Evolutionary conservation across 2,329 filamentous ascomycete species (phyloP).

Genomic region (Madurella fahalii): DNA sequence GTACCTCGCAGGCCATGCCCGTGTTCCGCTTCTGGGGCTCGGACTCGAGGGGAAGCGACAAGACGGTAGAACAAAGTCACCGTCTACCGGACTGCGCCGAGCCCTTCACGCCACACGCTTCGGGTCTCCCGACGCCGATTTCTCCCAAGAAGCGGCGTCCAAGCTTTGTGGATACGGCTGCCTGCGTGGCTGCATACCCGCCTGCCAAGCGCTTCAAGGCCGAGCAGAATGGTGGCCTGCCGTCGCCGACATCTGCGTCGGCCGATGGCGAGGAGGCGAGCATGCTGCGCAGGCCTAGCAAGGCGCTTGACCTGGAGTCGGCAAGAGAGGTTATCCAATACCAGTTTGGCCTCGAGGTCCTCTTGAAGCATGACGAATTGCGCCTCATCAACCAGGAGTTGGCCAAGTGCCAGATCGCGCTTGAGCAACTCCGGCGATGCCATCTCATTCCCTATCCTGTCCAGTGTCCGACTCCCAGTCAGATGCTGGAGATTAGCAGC

Average conservation of each 20-base stretch:
- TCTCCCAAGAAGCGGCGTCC: constrained; percentile 39
- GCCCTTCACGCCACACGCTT: constrained; percentile 27
- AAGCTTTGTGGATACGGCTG: constrained; percentile 29
- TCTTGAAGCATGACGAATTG: constrained; percentile 91
- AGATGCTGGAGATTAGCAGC: constrained; percentile 66
- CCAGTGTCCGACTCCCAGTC: constrained; percentile 60
- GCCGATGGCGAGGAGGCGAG: constrained; percentile 18
- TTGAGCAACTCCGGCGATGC: constrained; percentile 91
- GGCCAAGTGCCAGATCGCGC: constrained; percentile 86
- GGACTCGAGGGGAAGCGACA: constrained; percentile 55
- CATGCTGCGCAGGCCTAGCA: constrained; percentile 12
- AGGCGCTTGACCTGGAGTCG: constrained; percentile 41
- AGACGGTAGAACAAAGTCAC: constrained; percentile 38
- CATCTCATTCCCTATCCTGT: constrained; percentile 87
- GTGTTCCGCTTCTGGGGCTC: constrained; percentile 61
- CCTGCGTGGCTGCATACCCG: constrained; percentile 27
- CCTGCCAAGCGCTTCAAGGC: constrained; percentile 43
- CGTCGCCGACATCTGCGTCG: constrained; percentile 25
- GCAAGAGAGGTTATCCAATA: constrained; percentile 73
- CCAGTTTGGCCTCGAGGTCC: constrained; percentile 85
- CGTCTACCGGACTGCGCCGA: constrained; percentile 33
- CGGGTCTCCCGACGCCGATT: constrained; percentile 18
- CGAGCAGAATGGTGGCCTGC: constrained; percentile 31
- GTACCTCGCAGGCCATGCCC: constrained; percentile 22
- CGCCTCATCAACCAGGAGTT: constrained; percentile 93